Evolutionary conservation across 2,329 filamentous ascomycete genomes (phyloP), one percentile per base, ranked within the genome.

Genomic region (Monilinia aucupariae): DNA sequence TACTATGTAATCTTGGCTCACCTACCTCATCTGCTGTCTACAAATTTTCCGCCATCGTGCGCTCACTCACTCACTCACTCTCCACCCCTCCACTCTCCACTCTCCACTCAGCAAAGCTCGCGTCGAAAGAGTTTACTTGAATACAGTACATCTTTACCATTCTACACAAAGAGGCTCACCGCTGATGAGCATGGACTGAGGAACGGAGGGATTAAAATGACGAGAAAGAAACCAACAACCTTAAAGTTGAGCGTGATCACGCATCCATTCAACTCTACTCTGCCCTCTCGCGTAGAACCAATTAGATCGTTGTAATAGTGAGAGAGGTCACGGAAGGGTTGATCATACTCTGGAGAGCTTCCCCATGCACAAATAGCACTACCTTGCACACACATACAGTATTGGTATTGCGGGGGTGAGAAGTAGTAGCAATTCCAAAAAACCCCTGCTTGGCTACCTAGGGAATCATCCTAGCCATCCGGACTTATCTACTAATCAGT

Each of bases 401-500:
- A n/a, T 6, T 22, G 22, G 13, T 34, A 61, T 61, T 62, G 51
- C 59, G 59, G 51, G 59, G 59, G 49, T 61, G 49, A 15, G 39
- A 56, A 27, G 50, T 47, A 37, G 32, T n/a, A 54, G 41, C 13
- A 17, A n/a, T n/a, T n/a, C n/a, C 27, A 30, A 41, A 34, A 54
- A 30, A n/a, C n/a, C 27, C 37, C 52, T 54, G 37, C 37, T 17
- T 27, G 8, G 37, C 27, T 41, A 43, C 22, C 52, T 54, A 15
- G 51, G 7, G 12, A n/a, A 43, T 56, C 47, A 47, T 39, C 48
- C 58, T 39, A 30, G 27, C 27, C 6, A 30, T 3, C 6, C 27
- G 6, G 3, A 6, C 27, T 30, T 3, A 60, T 32, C 22, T 51
- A 25, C 45, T 51, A 43, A 34, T 52, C 41, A n/a, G n/a, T 60